These are phyloP conservation scores for Boletus reticuloceps DNA, from an alignment of 768 basidiomycete species.

Conservation along the genomic window DNA sequence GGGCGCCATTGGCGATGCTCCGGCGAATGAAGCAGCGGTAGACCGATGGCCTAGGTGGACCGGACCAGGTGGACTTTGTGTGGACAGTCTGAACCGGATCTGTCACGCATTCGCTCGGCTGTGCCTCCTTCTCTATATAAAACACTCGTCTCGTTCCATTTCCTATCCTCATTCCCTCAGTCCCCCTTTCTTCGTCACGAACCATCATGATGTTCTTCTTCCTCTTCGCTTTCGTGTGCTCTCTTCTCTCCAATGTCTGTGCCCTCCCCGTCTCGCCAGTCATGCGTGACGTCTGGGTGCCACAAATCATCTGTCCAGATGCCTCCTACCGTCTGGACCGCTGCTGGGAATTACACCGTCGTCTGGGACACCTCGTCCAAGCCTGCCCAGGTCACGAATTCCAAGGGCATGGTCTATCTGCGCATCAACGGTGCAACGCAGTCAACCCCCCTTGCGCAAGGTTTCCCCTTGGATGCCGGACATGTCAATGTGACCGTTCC, in stretches of 20 bases:
- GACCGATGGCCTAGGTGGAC: background rate
- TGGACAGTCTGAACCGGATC: background rate
- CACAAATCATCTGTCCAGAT: conserved; percentile 39
- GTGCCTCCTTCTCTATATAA: conserved; percentile 18
- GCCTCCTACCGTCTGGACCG: conserved; percentile 39
- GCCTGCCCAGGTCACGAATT: conserved; percentile 50
- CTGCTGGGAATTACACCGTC: conserved; percentile 39
- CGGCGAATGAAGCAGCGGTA: background rate
- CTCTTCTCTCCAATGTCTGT: conserved; percentile 26
- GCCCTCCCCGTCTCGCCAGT: conserved; percentile 28
- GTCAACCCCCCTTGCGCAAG: conserved; percentile 35
- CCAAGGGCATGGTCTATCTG: conserved; percentile 40
- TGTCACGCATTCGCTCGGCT: conserved; percentile 2
- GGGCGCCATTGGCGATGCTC: conserved; percentile 26
- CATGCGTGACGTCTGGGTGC: conserved; percentile 49
- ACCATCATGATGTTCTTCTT: conserved; percentile 21
- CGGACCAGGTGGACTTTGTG: background rate
- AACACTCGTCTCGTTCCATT: background rate
- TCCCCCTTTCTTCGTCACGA: conserved; percentile 5
- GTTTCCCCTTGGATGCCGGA: conserved; percentile 38
- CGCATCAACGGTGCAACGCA: conserved; percentile 34
- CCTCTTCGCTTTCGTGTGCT: conserved; percentile 9
- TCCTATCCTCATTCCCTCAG: background rate
- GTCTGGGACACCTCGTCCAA: conserved; percentile 44
- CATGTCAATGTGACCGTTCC: conserved; percentile 41